Evolutionary conservation across 2,329 filamentous ascomycete species (phyloP).

Genomic region (Penicillium sp.): DNA sequence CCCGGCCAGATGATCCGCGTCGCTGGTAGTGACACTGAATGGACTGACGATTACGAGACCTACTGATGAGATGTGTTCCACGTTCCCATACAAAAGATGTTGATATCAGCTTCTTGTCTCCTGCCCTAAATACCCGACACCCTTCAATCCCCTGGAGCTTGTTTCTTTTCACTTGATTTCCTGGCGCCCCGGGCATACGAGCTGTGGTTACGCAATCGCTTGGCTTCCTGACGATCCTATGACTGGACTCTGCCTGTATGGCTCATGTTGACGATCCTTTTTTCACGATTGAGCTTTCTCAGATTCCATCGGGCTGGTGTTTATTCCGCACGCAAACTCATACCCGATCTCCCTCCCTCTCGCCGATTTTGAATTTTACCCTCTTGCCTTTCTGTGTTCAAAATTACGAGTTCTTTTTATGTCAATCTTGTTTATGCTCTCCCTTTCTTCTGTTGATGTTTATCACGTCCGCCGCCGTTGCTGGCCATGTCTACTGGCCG

Average conservation of each 20-base stretch:
- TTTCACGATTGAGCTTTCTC: conserved; percentile 25
- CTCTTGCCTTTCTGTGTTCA: conserved; percentile 36
- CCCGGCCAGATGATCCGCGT: conserved; percentile 54
- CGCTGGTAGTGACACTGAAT: conserved; percentile 59
- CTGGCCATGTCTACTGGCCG: conserved; percentile 4
- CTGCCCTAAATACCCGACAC: conserved; percentile 16
- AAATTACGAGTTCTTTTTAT: conserved; percentile 41
- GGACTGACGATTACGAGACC: conserved; percentile 59
- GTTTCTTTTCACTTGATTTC: conserved; percentile 12
- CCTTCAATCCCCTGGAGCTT: conserved; percentile 16
- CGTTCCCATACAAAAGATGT: conserved; percentile 8
- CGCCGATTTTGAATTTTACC: conserved; percentile 20
- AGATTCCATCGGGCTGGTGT: conserved; percentile 25
- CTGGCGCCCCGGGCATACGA: conserved; percentile 28
- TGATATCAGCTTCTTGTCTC: conserved; percentile 20
- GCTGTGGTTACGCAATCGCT: conserved; percentile 29
- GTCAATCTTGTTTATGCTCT: conserved; percentile 31
- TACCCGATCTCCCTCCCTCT: conserved; percentile 6
- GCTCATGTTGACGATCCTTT: conserved; percentile 29
- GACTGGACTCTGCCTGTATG: conserved; percentile 31
- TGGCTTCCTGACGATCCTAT: conserved; percentile 38
- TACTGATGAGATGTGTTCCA: conserved; percentile 38
- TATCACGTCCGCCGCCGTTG: conserved; percentile 21
- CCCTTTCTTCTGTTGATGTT: conserved; percentile 29
- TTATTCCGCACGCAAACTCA: conserved; percentile 18